Conservation (phyloP, 2,329 filamentous ascomycete genomes). For the Didymella sp. region DNA sequence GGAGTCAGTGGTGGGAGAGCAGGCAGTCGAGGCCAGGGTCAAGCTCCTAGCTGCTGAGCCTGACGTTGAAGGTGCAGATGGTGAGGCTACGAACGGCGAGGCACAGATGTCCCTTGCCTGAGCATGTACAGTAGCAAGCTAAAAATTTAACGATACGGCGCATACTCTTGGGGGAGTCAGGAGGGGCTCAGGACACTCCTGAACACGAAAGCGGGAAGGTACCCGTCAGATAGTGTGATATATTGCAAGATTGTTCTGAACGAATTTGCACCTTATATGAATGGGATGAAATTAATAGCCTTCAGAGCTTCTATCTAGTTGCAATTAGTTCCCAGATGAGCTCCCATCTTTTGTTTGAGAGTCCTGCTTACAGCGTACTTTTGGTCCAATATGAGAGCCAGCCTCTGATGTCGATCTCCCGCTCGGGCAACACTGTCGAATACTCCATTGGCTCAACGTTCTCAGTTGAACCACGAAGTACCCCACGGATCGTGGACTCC, state of each 20-base stretch:
- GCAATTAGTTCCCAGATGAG: no score
- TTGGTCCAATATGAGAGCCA: no score
- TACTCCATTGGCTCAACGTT: neutral
- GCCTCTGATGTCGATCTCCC: neutral
- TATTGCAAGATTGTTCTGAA: neutral
- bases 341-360: no score
- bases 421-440: neutral
- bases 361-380: no score
- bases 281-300: no score
- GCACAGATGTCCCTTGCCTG: constrained; percentile 28
- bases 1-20: constrained; percentile 71
- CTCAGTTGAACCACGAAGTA: no score
- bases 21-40: constrained; percentile 57
- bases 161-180: neutral
- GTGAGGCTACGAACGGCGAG: constrained; percentile 37
- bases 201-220: neutral
- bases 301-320: no score
- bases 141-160: neutral
- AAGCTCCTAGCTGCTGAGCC: constrained; percentile 42
- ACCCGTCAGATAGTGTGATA: constrained; percentile 1
- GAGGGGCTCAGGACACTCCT: neutral
- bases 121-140: neutral
- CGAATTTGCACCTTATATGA: neutral
- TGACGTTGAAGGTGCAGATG: constrained; percentile 35
- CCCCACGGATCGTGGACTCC: neutral